Conservation (phyloP, 1,284 basidiomycete species). For the Puccinia polysora region DNA sequence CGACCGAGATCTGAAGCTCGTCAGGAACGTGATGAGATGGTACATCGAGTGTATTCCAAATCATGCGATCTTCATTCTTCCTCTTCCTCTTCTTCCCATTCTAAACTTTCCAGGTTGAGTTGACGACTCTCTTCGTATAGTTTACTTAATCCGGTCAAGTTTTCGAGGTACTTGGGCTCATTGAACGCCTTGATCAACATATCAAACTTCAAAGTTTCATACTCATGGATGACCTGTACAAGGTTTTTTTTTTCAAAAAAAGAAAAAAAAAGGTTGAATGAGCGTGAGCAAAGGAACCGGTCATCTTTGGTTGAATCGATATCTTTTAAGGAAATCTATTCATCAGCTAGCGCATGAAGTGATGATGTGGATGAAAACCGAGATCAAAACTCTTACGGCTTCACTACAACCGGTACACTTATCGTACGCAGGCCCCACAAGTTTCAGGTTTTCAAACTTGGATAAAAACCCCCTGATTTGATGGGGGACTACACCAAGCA, state of each 20-base stretch:
- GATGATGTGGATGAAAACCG: no score
- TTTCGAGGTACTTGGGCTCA: slow-evolving; percentile 73
- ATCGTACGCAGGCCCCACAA: slow-evolving; percentile 79
- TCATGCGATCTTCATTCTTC: slow-evolving; percentile 4
- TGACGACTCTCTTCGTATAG: slow-evolving; percentile 66
- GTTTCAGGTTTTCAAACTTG: slow-evolving; percentile 74
- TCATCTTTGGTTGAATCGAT: no score
- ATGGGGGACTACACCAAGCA: slow-evolving; percentile 81
- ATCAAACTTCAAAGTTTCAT: slow-evolving; percentile 68
- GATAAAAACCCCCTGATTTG: slow-evolving; percentile 85
- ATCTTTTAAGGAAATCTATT: not conserved
- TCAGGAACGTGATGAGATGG: not conserved
- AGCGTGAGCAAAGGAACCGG: not conserved
- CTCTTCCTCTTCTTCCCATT: slow-evolving; percentile 43
- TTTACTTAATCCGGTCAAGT: slow-evolving; percentile 76
- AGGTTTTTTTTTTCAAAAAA: slow-evolving; percentile 8
- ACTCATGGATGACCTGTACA: slow-evolving; percentile 68
- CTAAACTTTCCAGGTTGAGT: slow-evolving; percentile 41
- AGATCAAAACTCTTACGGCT: slow-evolving; percentile 58
- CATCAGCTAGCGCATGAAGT: no score
- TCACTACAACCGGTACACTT: slow-evolving; percentile 86
- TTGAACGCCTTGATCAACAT: slow-evolving; percentile 81
- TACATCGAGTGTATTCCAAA: not conserved
- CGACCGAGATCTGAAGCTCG: slow-evolving; percentile 20
- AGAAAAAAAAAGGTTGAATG: no score